Evolutionary conservation across 2,329 filamentous ascomycete species (phyloP).

Genomic region (Colletotrichum graminicola): DNA sequence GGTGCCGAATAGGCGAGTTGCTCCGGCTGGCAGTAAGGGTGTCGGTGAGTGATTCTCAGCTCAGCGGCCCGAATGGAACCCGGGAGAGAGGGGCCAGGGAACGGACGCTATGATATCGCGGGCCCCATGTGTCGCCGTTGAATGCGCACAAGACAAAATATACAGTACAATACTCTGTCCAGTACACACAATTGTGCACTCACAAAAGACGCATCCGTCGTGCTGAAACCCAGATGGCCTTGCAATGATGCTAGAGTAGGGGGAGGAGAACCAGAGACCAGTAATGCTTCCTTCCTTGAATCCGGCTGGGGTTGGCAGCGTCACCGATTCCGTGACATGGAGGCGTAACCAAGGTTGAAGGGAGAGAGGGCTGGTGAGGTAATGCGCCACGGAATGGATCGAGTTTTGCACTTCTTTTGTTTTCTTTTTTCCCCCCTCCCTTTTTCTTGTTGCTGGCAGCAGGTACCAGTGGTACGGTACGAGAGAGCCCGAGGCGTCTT

Average conservation of each 20-base stretch:
- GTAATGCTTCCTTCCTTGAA: conserved; percentile 25
- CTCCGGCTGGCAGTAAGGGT: neutral
- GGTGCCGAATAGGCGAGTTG: conserved; percentile 17
- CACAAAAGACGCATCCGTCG: neutral
- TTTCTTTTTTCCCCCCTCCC: too few relatives aligned
- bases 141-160: neutral
- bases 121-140: neutral
- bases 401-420: neutral
- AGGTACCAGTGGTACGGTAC: conserved; percentile 6
- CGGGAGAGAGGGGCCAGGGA: neutral
- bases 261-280: neutral
- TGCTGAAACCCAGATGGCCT: conserved; percentile 15
- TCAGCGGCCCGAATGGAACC: neutral
- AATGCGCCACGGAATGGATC: conserved; percentile 21
- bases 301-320: conserved; percentile 24
- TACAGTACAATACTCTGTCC: too few relatives aligned
- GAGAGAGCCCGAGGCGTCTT: neutral
- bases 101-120: neutral
- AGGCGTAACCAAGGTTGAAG: conserved; percentile 15
- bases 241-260: neutral
- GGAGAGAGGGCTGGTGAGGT: conserved; percentile 18
- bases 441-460: neutral
- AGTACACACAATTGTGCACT: neutral
- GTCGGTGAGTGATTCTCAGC: conserved; percentile 37
- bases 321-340: conserved; percentile 25